phyloP scores from a whole-genome alignment of 2,329 filamentous ascomycete genomes.

The Grosmannia huntii region DNA sequence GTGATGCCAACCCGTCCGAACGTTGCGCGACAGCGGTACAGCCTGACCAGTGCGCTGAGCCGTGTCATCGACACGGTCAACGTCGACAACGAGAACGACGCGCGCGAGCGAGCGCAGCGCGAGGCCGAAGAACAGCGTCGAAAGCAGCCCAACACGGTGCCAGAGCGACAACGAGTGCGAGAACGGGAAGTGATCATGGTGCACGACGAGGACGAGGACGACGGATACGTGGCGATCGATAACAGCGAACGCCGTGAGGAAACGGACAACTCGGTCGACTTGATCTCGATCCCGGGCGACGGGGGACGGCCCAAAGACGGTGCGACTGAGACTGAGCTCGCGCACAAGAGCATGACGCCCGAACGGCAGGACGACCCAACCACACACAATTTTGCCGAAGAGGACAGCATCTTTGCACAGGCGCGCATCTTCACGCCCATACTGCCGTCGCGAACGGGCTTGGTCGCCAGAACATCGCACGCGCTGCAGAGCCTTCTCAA shows the following conservation, averaged over 20 bases:
- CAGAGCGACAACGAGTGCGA: background rate
- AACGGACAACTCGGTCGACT: slow-evolving; percentile 1
- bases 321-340: too few relatives aligned
- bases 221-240: background rate
- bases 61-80: slow-evolving; percentile 11
- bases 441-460: slow-evolving; percentile 1
- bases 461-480: slow-evolving; percentile 8
- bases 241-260: background rate
- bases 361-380: slow-evolving; percentile 1
- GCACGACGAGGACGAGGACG: background rate
- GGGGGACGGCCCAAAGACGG: background rate
- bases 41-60: slow-evolving; percentile 12
- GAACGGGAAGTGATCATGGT: too few relatives aligned
- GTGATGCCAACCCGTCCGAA: slow-evolving; percentile 10
- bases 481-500: slow-evolving; percentile 9
- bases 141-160: background rate
- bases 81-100: slow-evolving; percentile 13
- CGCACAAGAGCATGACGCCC: background rate
- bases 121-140: slow-evolving; percentile 9
- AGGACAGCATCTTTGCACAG: slow-evolving; percentile 21
- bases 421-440: slow-evolving; percentile 19
- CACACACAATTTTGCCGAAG: slow-evolving; percentile 21
- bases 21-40: slow-evolving; percentile 12
- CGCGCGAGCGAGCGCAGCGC: slow-evolving; percentile 8
- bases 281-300: background rate